Conservation (phyloP, 1,284 basidiomycete genomes). For the Phlebopus sp. region DNA sequence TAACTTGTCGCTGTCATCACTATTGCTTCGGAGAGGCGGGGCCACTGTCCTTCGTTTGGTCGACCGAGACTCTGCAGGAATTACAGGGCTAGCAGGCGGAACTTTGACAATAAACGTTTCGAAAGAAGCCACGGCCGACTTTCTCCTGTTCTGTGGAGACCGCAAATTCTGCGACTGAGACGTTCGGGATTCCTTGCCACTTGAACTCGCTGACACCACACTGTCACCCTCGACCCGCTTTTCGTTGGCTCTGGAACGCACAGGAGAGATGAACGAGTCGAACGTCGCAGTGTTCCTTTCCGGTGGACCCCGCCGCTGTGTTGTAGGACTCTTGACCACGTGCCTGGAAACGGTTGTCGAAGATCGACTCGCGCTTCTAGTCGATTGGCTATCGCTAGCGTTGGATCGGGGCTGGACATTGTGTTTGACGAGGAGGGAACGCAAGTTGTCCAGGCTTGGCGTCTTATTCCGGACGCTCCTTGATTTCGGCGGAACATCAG, state of each 20-base stretch:
- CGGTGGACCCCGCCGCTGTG: not conserved
- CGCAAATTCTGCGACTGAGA: not conserved
- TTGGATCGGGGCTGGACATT: not conserved
- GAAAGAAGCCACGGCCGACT: conserved; percentile 15
- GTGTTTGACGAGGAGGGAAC: conserved; percentile 16
- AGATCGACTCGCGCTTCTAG: not conserved
- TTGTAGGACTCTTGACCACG: not conserved
- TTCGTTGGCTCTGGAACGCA: not conserved
- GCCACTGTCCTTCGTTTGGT: not conserved
- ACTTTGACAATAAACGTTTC: conserved; percentile 19
- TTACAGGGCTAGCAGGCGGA: not conserved
- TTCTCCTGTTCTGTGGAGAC: conserved; percentile 8
- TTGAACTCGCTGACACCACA: not conserved
- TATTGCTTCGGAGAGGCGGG: not conserved
- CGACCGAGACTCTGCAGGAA: not conserved
- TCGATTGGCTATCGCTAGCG: not conserved
- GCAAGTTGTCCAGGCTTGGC: conserved; percentile 20
- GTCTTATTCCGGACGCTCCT: not conserved
- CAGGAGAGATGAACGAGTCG: conserved; percentile 26
- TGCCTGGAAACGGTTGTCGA: not conserved
- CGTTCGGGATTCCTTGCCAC: not conserved
- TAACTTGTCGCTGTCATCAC: conserved; percentile 20
- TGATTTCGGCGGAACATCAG: not conserved
- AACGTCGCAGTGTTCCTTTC: conserved; percentile 12
- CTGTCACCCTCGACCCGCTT: not conserved